phyloP scores from a whole-genome alignment of 805 yeast species.

The Grigorovia yakushimaensis region DNA sequence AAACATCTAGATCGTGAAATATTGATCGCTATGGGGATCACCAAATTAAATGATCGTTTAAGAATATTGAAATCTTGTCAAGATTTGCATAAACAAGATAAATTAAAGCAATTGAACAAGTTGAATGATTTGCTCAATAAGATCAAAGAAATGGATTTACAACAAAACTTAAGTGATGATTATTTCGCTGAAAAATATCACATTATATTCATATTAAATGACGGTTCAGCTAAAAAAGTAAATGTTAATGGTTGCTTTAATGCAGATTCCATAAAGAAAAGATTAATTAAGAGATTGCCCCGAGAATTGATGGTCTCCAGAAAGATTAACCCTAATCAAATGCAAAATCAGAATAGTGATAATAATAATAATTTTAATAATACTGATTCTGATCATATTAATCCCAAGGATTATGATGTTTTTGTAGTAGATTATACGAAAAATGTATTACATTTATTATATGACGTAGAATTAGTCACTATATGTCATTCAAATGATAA shows the following conservation, averaged over 20 bases:
- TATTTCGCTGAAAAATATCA: slow-evolving; percentile 31
- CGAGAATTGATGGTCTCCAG: slow-evolving; percentile 16
- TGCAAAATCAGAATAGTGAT: too few species aligned
- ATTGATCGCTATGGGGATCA: slow-evolving; percentile 61
- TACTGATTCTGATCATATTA: slow-evolving; percentile 12
- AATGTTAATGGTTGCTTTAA: slow-evolving; percentile 72
- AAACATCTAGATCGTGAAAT: slow-evolving; percentile 45
- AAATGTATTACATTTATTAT: slow-evolving; percentile 38
- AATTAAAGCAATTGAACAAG: slow-evolving; percentile 7
- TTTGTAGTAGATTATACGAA: slow-evolving; percentile 43
- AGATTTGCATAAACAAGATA: slow-evolving; percentile 5
- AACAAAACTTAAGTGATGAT: slow-evolving; percentile 14
- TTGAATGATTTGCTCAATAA: slow-evolving; percentile 16
- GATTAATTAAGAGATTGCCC: slow-evolving; percentile 47
- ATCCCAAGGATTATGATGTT: slow-evolving; percentile 41
- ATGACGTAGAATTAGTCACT: slow-evolving; percentile 73
- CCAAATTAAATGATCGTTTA: slow-evolving; percentile 77
- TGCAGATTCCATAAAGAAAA: slow-evolving; percentile 67
- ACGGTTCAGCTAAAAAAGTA: slow-evolving; percentile 60
- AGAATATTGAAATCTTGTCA: slow-evolving; percentile 38
- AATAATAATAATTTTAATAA: neutral
- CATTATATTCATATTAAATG: slow-evolving; percentile 63
- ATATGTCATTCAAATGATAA: slow-evolving; percentile 70
- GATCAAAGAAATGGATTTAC: slow-evolving; percentile 11
- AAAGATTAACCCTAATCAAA: too few species aligned